These are phyloP conservation scores for Linnemannia elongata DNA, from an alignment of 192 early-diverging fungal genomes.

Conservation along the genomic window DNA sequence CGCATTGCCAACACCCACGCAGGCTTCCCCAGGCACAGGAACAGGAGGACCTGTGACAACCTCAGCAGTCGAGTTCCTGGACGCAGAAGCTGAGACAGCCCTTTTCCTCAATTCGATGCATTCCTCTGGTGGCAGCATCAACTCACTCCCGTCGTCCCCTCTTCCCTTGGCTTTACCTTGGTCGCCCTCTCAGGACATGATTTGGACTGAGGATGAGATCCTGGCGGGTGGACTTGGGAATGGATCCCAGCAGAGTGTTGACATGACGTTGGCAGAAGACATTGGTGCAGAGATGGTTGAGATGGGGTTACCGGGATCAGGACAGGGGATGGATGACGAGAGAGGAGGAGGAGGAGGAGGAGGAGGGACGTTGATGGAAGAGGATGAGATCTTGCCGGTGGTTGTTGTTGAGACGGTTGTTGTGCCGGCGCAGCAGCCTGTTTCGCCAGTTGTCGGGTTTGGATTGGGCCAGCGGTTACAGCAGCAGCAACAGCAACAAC, in stretches of 20 bases:
- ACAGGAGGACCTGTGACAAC: neutral
- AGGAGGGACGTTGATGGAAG: neutral
- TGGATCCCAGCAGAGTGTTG: neutral
- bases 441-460: neutral
- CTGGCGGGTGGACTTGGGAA: neutral
- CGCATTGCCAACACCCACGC: neutral
- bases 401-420: neutral
- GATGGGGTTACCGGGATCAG: neutral
- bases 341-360: too few species aligned
- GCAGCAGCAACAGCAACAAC: conserved; percentile 6
- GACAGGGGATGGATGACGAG: neutral
- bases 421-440: neutral
- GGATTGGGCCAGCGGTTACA: neutral
- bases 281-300: neutral
- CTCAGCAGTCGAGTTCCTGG: neutral
- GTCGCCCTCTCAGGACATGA: conserved; percentile 4
- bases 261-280: neutral
- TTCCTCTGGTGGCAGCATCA: neutral
- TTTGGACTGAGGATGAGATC: neutral
- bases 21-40: neutral
- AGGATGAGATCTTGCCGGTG: neutral
- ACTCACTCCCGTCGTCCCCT: neutral
- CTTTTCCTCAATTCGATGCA: neutral
- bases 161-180: neutral
- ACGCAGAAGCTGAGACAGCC: neutral